phyloP scores from a whole-genome alignment of 108 stramenopile species.

The Skeletonema marinoi region DNA sequence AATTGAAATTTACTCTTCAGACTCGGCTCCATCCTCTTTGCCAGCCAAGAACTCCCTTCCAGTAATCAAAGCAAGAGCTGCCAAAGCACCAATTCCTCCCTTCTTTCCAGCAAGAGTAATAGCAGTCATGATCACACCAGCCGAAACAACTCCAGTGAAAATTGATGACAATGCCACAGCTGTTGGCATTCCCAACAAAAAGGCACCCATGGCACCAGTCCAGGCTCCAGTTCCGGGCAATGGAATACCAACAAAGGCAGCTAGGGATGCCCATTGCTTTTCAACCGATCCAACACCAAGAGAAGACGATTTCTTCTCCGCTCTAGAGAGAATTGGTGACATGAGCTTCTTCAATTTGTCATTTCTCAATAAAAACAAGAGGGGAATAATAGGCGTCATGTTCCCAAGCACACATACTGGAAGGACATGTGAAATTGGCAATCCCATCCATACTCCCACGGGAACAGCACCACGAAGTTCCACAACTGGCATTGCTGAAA shows the following conservation, averaged over 20 bases:
- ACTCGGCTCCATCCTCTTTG: neutral
- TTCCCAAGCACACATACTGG: conserved; percentile 92
- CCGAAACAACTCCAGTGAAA: conserved; percentile 90
- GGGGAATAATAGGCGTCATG: conserved; percentile 88
- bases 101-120: conserved; percentile 83
- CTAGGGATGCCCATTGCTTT: conserved; percentile 90
- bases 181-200: conserved; percentile 91
- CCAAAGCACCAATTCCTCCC: conserved; percentile 78
- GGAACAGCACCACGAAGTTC: conserved; percentile 93
- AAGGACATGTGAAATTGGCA: conserved; percentile 81
- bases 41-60: conserved; percentile 63
- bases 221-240: conserved; percentile 97
- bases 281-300: conserved; percentile 81
- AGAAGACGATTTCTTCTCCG: conserved; percentile 81
- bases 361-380: conserved; percentile 81
- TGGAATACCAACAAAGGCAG: conserved; percentile 95
- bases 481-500: conserved; percentile 94
- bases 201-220: conserved; percentile 97
- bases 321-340: conserved; percentile 78
- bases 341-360: conserved; percentile 78
- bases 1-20: conserved; percentile 8
- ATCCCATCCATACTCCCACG: conserved; percentile 91
- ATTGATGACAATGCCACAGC: conserved; percentile 85
- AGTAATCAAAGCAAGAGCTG: conserved; percentile 62
- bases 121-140: conserved; percentile 89